Base-by-base conservation (phyloP, 441 rosid species). In the Capsella rubella region DNA sequence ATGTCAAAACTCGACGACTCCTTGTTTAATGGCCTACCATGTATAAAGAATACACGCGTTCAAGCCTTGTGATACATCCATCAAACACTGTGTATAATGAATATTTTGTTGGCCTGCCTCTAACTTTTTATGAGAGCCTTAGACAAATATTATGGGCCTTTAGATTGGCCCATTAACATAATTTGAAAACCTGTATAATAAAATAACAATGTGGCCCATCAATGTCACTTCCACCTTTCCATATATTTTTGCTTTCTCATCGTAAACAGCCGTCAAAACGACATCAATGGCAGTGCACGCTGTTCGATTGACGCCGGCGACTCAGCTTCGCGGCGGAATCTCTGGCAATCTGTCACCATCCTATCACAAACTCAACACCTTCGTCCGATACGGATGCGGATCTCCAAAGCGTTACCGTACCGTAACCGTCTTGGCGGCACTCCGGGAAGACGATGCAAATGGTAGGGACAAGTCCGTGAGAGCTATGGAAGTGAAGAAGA, bases 271-370 rank as follows among this genome's bases (percentile, higher is more conserved):
- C 71, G 79, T 70, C 71, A 12, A 56, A 37, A 3, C 65, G 13
- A 37, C 64, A 54, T 64, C 65, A 31, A 90, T 85, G 96, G 86
- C 85, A 28, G 67, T 84, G 56, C 76, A 79, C 50, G 39, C 82
- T n/a, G 64, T 78, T 6, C 85, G 86, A 72, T 81, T 81, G 13
- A 74, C 79, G 29, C 77, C 79, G 29, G 45, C 62, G 27, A 15
- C 78, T 60, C 73, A 80, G 8, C 53, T 75, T 13, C 60, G 72
- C 55, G 71, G 74, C 9, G 84, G 78, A 64, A 66, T 77, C 74
- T 34, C 72, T 25, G 6, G 27, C 28, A 69, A 78, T 59, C 67
- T 72, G 0, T 72, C 69, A 1, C 77, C 37, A 31, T 51, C 80
- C 8, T 80, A 79, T 78, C 81, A 51, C 4, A 77, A 50, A 8